Evolutionary conservation across 257 asterid genomes (phyloP), one percentile per base, ranked within the genome.

Genomic region (Primulina tabacum): DNA sequence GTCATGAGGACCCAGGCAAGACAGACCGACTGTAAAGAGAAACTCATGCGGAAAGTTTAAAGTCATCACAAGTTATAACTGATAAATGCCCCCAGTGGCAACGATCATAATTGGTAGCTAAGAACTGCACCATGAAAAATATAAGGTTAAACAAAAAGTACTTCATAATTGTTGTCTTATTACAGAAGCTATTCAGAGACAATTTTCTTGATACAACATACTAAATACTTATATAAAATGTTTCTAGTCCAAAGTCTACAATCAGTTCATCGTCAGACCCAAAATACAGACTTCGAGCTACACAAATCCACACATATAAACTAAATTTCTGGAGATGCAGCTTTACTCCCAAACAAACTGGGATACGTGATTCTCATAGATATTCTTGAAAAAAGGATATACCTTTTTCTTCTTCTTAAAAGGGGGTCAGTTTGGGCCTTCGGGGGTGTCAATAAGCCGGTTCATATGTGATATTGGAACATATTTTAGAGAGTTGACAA

Each of bases 91-190:
- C 30, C 8, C 28, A 12, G 14, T n/a, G 50, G 26, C 65, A 61
- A 6, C 34, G 34, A 37, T 40, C 21, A 24, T 16, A 21, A 20
- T 50, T 6, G 4, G 57, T 30, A 21, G 57, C 50, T 4, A 32
- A 37, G 40, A 65, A 60, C 33, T 38, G 72, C 71, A 53, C 50
- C 67, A 40, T 60, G 57, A 64, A 59, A 28, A 64, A 43, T 62
- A 57, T 28, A 35, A 65, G 60, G 68, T 67, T 40, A 56, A 28
- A 26, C 28, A 14, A 18, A 20, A 32, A 60, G 73, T 32, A 26
- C 10, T 64, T 69, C 33, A 60, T 11, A 61, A 40, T 56, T 38
- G 57, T 43, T 65, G 30, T 50, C 29, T 50, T 26, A 67, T 69
- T 8, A 53, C 72, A 20, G 38, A 67, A 6, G 34, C 29, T 26